Evolutionary conservation across 768 basidiomycete genomes (phyloP), one percentile per base, ranked within the genome.

Genomic region (Pleurotus salmoneostramineus): DNA sequence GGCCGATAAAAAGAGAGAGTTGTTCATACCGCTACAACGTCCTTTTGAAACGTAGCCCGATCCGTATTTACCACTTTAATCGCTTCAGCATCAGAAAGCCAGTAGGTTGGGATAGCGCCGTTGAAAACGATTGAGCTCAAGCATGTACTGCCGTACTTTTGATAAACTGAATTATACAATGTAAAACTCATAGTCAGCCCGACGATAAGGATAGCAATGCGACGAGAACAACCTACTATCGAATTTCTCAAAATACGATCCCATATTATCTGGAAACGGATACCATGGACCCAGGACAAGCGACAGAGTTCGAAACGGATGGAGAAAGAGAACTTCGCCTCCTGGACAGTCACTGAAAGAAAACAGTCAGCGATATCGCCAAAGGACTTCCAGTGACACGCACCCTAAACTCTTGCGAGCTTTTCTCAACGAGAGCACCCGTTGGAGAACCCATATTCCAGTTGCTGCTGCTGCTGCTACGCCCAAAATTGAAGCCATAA

Each of bases 1-100:
- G 46, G 6, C 11, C 45, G 31, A 17, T 21, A 21, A 45, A 50
- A 8, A 4, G 10, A 7, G 36, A 44, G 32, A 58, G 32, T 10
- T 37, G 31, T 40, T 48, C 33, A 52, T 50, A 76, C 77, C 2
- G 72, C 71, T 36, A 63, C 68, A 0, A 69, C 52, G 17, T 80
- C 74, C 63, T 80, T 81, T 31, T 62, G 67, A 48, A 80, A 81
- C 3, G 70, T 63, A 27, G 60, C 60, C 17, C 75, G 61, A 40
- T 74, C 71, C 0, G 66, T 63, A 8, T 63, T 63, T 17, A 80
- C 62, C 2, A 62, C 56, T 56, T 75, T 77, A 27, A 80, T 60
- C 5, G 76, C 74, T 34, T 80, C 74, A 1, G 73, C 67, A 49
- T 81, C 80, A 11, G 76, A 69, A 12, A 81, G 35, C 76, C 77